phyloP scores from a whole-genome alignment of 148 eudicot species.

The Fagopyrum homotropicum region DNA sequence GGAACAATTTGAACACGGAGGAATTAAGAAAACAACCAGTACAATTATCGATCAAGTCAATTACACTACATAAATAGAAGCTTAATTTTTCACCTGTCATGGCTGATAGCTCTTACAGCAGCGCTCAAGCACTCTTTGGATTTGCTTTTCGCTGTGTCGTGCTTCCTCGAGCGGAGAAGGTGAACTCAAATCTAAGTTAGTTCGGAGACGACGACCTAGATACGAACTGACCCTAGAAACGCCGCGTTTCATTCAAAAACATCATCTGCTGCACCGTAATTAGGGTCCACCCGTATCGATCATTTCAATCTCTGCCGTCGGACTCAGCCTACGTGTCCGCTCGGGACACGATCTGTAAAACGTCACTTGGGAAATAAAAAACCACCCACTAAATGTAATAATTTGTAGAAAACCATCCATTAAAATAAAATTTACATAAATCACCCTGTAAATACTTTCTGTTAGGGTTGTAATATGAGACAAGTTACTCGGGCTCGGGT shows the following conservation, averaged over 20 bases:
- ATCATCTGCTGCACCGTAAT: not conserved
- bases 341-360: too few relatives aligned
- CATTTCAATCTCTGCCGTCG: not conserved
- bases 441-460: too few relatives aligned
- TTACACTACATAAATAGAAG: not conserved
- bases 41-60: not conserved
- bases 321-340: not conserved
- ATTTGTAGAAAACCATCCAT: too few relatives aligned
- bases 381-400: too few relatives aligned
- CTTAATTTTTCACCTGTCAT: not conserved
- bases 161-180: slow-evolving; percentile 5
- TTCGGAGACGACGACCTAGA: slow-evolving; percentile 3
- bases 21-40: not conserved
- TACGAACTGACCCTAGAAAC: not conserved
- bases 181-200: not conserved
- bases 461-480: too few relatives aligned
- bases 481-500: too few relatives aligned
- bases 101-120: slow-evolving; percentile 6
- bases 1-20: not conserved
- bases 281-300: not conserved
- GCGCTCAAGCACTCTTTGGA: not conserved
- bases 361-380: too few relatives aligned
- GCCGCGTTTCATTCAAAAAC: not conserved
- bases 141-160: not conserved
- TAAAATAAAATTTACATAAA: too few relatives aligned